phyloP scores from a whole-genome alignment of 2,329 filamentous ascomycete species.

The Fonsecaea monophora region DNA sequence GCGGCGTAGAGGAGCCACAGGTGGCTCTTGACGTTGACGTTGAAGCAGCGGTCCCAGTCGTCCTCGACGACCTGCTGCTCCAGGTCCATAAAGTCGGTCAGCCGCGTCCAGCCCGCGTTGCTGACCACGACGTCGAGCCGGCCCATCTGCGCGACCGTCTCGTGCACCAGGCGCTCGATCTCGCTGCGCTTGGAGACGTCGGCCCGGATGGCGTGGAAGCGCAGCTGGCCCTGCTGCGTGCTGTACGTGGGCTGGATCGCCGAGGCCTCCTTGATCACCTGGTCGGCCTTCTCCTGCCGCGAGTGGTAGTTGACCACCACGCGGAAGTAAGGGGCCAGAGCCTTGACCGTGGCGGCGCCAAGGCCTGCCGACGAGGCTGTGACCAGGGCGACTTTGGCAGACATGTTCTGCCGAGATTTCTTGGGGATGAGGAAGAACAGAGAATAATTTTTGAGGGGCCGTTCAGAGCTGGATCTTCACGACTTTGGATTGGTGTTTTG shows the following conservation, averaged over 20 bases:
- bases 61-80: slow-evolving; percentile 51
- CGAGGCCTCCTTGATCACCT: slow-evolving; percentile 39
- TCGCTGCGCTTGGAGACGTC: slow-evolving; percentile 38
- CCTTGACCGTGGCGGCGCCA: slow-evolving; percentile 40
- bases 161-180: slow-evolving; percentile 50
- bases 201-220: slow-evolving; percentile 40
- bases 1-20: slow-evolving; percentile 66
- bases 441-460: neutral
- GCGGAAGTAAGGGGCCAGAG: slow-evolving; percentile 37
- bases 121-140: slow-evolving; percentile 56
- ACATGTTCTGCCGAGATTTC: slow-evolving; percentile 18
- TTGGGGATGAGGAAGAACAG: neutral
- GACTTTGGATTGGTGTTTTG: too few relatives aligned
- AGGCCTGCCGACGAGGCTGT: slow-evolving; percentile 40
- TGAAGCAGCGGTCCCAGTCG: slow-evolving; percentile 66
- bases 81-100: slow-evolving; percentile 47
- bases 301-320: slow-evolving; percentile 42
- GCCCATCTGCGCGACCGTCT: slow-evolving; percentile 55
- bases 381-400: slow-evolving; percentile 40
- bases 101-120: slow-evolving; percentile 50
- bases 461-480: too few relatives aligned
- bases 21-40: slow-evolving; percentile 69
- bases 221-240: slow-evolving; percentile 13
- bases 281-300: slow-evolving; percentile 38
- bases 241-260: slow-evolving; percentile 29